These are phyloP conservation scores for Penicillium corylophilum DNA, from an alignment of 2,329 filamentous ascomycete genomes.

Conservation along the genomic window DNA sequence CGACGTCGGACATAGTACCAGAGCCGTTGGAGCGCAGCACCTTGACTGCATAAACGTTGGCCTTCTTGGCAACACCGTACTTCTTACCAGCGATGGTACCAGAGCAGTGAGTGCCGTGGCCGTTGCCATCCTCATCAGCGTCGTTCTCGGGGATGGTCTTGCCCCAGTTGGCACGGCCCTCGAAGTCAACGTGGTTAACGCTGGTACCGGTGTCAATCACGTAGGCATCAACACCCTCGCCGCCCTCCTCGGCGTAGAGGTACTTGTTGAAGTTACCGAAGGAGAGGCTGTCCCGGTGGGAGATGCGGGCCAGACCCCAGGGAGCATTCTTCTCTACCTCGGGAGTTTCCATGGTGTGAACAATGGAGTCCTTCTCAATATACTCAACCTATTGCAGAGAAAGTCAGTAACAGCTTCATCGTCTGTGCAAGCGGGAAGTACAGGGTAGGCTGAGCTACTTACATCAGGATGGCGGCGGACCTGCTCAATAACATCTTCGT, in stretches of 20 bases:
- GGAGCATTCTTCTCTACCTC: constrained; percentile 86
- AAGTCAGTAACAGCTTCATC: constrained; percentile 10
- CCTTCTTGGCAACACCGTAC: constrained; percentile 99
- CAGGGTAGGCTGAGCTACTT: constrained; percentile 53
- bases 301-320: constrained; percentile 99
- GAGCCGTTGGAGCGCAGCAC: constrained; percentile 96
- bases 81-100: constrained; percentile 97
- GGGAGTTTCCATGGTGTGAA: constrained; percentile 69
- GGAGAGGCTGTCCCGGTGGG: constrained; percentile 80
- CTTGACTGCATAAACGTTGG: constrained; percentile 94
- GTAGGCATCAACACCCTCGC: constrained; percentile 97
- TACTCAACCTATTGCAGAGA: constrained; percentile 72
- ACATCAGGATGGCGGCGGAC: constrained; percentile 96
- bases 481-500: constrained; percentile 87
- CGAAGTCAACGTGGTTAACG: constrained; percentile 90
- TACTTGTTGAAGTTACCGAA: constrained; percentile 99
- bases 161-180: constrained; percentile 92
- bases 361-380: constrained; percentile 90
- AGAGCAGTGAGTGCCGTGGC: constrained; percentile 98
- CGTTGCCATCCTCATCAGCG: constrained; percentile 89
- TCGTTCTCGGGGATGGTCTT: constrained; percentile 89
- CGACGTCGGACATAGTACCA: constrained; percentile 97
- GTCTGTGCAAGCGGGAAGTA: not conserved
- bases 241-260: constrained; percentile 82
- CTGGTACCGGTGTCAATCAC: constrained; percentile 98